Base-by-base conservation (phyloP, 768 basidiomycete genomes). In the Termitomyces sp. region DNA sequence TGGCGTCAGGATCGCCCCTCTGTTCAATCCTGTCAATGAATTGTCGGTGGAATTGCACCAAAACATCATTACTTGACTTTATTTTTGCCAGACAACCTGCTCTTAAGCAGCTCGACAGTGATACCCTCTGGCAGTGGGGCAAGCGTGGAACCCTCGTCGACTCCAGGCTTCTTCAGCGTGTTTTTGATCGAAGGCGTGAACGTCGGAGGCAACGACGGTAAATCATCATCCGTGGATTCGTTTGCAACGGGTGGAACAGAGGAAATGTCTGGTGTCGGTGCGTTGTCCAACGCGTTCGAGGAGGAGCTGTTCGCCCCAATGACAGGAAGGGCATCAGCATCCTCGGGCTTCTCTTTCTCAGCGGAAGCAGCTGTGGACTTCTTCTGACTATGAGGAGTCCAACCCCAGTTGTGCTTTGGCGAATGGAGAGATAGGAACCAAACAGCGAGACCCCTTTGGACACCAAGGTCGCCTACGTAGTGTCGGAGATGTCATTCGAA, bases 1-100 rank as follows among this genome's bases (percentile, higher is more conserved):
- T 6, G 91, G 89, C 2, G 89, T 89, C 62, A 95, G 75, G 60
- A 93, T 69, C 26, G 84, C 84, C 7, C 87, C 87, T 73, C 88
- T 89, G 68, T n/a, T 55, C 8, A 43, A 50, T 26, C 57, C 47
- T 46, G 60, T 63, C 20, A 66, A 63, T 36, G 61, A 52, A 58
- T 32, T 43, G 52, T 33, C 50, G 30, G 35, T 50, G 55, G 3
- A 36, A 61, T 26, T 41, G 40, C 53, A 38, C 16, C 36, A 35
- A 47, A 38, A 74, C 23, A 40, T 12, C n/a, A 81, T 66, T 69
- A 90, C 87, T 89, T 91, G 67, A 84, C 74, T 72, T 87, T 87
- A 60, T 84, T 87, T 77, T 89, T 89, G 46, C 85, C 83, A 43
- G 79, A 76, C 55, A 90, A 68, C 54, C 91, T 77, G 60, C 75